Conservation (phyloP, 2,329 filamentous ascomycete genomes). For the Verticillium longisporum region DNA sequence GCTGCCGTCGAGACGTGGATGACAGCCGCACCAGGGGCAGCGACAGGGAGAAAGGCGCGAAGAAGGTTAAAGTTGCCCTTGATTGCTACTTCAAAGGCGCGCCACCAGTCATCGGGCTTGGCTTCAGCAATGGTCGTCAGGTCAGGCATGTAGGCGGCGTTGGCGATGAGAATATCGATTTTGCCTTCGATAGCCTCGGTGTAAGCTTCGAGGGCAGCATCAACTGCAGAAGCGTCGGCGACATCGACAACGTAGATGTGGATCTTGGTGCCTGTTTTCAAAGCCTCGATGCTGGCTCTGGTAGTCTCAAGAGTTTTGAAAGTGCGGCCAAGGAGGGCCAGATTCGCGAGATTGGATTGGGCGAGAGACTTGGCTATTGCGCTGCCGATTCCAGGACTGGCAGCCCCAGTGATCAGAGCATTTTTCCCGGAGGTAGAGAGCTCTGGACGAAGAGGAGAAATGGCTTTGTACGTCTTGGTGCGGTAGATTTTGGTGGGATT, state of each 20-base stretch:
- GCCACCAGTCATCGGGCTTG: constrained; percentile 16
- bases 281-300: constrained; percentile 10
- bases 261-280: constrained; percentile 12
- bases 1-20: constrained; percentile 16
- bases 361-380: constrained; percentile 35
- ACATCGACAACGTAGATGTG: constrained; percentile 11
- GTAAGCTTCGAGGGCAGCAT: constrained; percentile 4
- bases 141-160: constrained; percentile 16
- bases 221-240: constrained; percentile 6
- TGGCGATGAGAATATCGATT: constrained; percentile 20
- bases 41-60: constrained; percentile 13
- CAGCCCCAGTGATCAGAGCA: constrained; percentile 48
- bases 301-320: constrained; percentile 15
- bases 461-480: constrained; percentile 23
- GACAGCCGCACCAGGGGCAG: constrained; percentile 11
- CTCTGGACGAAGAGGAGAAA: constrained; percentile 26
- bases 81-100: constrained; percentile 17
- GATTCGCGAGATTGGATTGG: constrained; percentile 31
- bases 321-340: constrained; percentile 37
- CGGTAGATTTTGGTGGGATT: not conserved
- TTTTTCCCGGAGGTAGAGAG: constrained; percentile 35
- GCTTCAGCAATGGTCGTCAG: constrained; percentile 10
- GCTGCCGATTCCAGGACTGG: constrained; percentile 28
- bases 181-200: not conserved
- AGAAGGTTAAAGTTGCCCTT: constrained; percentile 14